phyloP scores from a whole-genome alignment of 495 filamentous ascomycete species.

The Tuber calosporum region DNA sequence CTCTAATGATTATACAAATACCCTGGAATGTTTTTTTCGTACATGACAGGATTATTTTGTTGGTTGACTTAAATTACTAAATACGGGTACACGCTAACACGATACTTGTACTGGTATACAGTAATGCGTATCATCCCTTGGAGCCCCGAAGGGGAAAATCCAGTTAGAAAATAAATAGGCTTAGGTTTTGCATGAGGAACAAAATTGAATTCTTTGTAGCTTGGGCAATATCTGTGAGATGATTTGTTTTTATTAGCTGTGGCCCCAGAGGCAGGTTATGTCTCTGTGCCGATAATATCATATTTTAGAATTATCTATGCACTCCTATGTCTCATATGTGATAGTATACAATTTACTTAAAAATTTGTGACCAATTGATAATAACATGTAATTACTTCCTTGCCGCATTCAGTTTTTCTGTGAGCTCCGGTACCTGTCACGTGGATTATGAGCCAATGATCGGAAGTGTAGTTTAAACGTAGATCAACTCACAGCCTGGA shows the following conservation, averaged over 20 bases:
- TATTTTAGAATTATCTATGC: neutral
- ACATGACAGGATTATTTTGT: too few relatives aligned
- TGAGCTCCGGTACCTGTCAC: conserved; percentile 70
- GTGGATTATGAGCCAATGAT: conserved; percentile 13
- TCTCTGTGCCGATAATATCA: neutral
- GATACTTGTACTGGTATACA: too few relatives aligned
- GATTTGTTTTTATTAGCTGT: neutral
- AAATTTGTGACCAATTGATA: neutral
- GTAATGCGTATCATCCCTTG: neutral
- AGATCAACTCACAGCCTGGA: conserved; percentile 57
- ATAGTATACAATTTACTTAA: neutral
- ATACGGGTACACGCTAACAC: too few relatives aligned
- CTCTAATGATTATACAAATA: neutral
- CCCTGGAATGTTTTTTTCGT: too few relatives aligned
- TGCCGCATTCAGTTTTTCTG: conserved; percentile 77
- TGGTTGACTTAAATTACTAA: too few relatives aligned
- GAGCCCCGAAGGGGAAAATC: neutral
- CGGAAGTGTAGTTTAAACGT: neutral
- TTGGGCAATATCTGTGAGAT: neutral
- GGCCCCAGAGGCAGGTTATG: neutral
- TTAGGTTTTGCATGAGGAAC: neutral
- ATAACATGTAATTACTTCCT: conserved; percentile 37
- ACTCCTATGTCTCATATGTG: neutral
- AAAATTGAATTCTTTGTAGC: neutral
- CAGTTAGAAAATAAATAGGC: neutral